phyloP scores from a whole-genome alignment of 2,329 filamentous ascomycete genomes.

The Diplodia intermedia region DNA sequence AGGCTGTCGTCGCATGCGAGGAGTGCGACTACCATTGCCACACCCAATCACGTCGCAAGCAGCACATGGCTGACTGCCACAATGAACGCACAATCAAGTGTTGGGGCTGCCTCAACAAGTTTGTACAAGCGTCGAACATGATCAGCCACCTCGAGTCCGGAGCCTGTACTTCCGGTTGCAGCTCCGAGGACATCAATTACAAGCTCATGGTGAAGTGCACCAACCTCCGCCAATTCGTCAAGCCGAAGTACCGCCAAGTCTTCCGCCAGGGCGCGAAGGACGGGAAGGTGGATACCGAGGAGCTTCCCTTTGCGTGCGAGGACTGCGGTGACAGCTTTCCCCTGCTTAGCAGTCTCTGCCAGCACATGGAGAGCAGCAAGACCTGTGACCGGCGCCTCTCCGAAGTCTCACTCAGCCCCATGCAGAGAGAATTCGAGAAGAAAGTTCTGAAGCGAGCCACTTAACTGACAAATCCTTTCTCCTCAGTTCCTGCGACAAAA shows the following conservation, averaged over 20 bases:
- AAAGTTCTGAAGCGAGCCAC: neutral
- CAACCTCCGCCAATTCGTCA: neutral
- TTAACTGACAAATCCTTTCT: neutral
- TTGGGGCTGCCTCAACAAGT: slow-evolving; percentile 14
- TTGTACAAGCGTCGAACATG: slow-evolving; percentile 5
- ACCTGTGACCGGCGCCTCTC: slow-evolving; percentile 4
- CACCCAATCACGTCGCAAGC: slow-evolving; percentile 3
- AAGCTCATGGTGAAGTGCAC: neutral
- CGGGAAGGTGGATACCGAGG: neutral
- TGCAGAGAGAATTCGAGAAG: neutral
- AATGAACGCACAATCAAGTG: neutral
- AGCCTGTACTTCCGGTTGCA: slow-evolving; percentile 14
- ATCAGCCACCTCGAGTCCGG: slow-evolving; percentile 22
- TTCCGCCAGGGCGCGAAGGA: neutral
- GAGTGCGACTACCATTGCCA: slow-evolving; percentile 14
- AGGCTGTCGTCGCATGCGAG: neutral
- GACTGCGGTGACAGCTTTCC: neutral
- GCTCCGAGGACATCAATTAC: slow-evolving; percentile 5
- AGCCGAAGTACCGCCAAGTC: neutral
- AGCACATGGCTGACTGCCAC: slow-evolving; percentile 5
- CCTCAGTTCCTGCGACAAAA: neutral
- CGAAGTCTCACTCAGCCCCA: neutral
- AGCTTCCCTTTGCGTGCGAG: slow-evolving; percentile 8
- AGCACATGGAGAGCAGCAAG: slow-evolving; percentile 11
- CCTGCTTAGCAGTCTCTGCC: slow-evolving; percentile 15